These are phyloP conservation scores for Wickerhamomyces rabaulensis DNA, from an alignment of 805 yeast genomes.

Conservation along the genomic window DNA sequence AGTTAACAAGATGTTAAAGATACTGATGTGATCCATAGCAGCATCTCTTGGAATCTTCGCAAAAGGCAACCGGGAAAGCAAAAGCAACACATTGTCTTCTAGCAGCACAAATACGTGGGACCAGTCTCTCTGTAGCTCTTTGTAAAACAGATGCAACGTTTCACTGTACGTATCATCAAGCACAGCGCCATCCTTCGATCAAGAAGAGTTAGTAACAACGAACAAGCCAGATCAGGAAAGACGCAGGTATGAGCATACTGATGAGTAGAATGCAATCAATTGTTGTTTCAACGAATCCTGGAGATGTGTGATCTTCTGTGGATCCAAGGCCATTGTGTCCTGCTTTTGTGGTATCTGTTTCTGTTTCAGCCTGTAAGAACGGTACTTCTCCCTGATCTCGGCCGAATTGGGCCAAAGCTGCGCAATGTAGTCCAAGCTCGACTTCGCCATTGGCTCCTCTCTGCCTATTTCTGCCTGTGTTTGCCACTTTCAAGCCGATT, in stretches of 20 bases:
- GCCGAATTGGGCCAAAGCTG: neutral
- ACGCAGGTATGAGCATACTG: neutral
- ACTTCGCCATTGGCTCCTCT: neutral
- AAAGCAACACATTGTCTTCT: constrained; percentile 8
- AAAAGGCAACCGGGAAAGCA: constrained; percentile 10
- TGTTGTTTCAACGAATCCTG: neutral
- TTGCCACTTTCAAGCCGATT: neutral
- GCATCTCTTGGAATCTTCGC: constrained; percentile 5
- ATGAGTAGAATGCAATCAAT: neutral
- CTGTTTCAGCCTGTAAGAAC: neutral
- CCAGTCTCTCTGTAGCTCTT: constrained; percentile 5
- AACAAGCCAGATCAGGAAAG: neutral
- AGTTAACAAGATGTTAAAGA: constrained; percentile 11
- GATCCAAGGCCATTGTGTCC: neutral
- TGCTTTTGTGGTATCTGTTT: neutral
- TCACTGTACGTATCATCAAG: neutral
- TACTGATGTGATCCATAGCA: constrained; percentile 10
- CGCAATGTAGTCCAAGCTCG: neutral
- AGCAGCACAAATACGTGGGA: constrained; percentile 6
- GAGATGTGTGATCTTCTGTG: neutral
- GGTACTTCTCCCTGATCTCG: neutral
- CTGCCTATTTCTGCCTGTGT: neutral
- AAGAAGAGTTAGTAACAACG: neutral
- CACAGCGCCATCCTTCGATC: neutral
- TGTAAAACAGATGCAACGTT: constrained; percentile 7